A percentile compares a stretch with the other conserved stretches of the same genome.
These are phyloP conservation scores for Asterophora parasitica DNA, from an alignment of 768 basidiomycete species.

Conservation along the genomic window DNA sequence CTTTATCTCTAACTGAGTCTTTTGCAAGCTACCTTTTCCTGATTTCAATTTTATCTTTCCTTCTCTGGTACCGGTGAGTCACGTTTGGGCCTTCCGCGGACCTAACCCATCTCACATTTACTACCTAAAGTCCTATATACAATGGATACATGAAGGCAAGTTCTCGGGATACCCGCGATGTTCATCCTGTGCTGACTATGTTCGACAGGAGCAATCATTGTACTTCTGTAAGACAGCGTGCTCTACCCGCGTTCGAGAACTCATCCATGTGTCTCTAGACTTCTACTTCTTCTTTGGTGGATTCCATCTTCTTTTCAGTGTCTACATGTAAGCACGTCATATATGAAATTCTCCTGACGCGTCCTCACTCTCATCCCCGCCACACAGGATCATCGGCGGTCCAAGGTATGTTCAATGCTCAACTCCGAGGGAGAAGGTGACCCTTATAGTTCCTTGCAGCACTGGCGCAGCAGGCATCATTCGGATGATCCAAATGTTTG, in stretches of 20 bases:
- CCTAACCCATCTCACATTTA: constrained; percentile 9
- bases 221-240: constrained; percentile 73
- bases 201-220: constrained; percentile 77
- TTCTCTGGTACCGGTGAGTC: constrained; percentile 90
- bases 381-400: constrained; percentile 84
- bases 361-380: constrained; percentile 23
- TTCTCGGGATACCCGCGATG: constrained; percentile 12
- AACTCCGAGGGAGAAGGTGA: constrained; percentile 32
- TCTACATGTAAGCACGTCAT: constrained; percentile 71
- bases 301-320: constrained; percentile 88
- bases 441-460: constrained; percentile 33
- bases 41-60: constrained; percentile 76
- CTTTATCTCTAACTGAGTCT: constrained; percentile 19
- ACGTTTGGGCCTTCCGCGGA: constrained; percentile 8
- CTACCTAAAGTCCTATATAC: constrained; percentile 74
- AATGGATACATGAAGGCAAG: constrained; percentile 95
- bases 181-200: constrained; percentile 16
- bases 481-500: constrained; percentile 82
- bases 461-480: constrained; percentile 96
- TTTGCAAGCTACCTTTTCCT: constrained; percentile 66
- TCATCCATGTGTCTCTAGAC: constrained; percentile 50
- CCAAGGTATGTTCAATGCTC: constrained; percentile 52
- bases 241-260: constrained; percentile 21
- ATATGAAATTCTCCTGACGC: constrained; percentile 19
- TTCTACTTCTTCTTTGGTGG: constrained; percentile 96